Percentiles rank a stretch among this genome's conserved stretches.
Evolutionary conservation across 768 basidiomycete genomes (phyloP).

Genomic region (Gautieria morchelliformis): DNA sequence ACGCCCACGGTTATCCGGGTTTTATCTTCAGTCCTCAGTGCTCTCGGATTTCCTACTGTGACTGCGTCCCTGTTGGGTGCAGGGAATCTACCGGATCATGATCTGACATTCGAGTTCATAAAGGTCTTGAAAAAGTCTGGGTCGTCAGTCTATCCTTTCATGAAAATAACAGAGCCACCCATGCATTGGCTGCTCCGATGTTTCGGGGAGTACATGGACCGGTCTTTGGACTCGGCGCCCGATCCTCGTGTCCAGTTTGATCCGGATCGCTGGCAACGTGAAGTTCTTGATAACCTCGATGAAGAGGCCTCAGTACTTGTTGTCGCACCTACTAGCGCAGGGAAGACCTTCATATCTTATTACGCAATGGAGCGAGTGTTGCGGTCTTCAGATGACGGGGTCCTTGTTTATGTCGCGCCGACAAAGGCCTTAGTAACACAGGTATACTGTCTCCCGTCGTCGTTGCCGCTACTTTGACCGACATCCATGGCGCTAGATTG

Average conservation of each 20-base stretch:
- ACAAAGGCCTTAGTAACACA: conserved; percentile 69
- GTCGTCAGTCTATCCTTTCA: conserved; percentile 35
- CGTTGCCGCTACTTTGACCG: not conserved
- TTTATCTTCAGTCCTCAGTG: conserved; percentile 30
- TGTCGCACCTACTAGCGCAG: conserved; percentile 62
- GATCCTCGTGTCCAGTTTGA: conserved; percentile 53
- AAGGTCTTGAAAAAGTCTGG: conserved; percentile 42
- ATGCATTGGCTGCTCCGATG: conserved; percentile 58
- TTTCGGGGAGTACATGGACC: conserved; percentile 65
- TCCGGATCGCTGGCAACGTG: conserved; percentile 64
- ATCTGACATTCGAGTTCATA: conserved; percentile 38
- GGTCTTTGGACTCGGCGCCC: conserved; percentile 52
- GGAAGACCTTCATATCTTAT: conserved; percentile 70
- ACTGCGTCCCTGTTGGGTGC: conserved; percentile 14
- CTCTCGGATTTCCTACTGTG: conserved; percentile 41
- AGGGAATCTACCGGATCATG: not conserved
- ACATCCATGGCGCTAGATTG: conserved; percentile 25
- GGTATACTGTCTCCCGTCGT: conserved; percentile 8
- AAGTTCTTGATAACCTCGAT: conserved; percentile 58
- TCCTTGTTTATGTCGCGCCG: conserved; percentile 65
- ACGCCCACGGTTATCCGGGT: conserved; percentile 26
- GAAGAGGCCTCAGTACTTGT: conserved; percentile 48
- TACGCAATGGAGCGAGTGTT: conserved; percentile 70
- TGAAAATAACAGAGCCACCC: conserved; percentile 48
- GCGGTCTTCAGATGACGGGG: conserved; percentile 51